Conservation (phyloP, 345 rosid genomes). For the Psidium guajava region DNA sequence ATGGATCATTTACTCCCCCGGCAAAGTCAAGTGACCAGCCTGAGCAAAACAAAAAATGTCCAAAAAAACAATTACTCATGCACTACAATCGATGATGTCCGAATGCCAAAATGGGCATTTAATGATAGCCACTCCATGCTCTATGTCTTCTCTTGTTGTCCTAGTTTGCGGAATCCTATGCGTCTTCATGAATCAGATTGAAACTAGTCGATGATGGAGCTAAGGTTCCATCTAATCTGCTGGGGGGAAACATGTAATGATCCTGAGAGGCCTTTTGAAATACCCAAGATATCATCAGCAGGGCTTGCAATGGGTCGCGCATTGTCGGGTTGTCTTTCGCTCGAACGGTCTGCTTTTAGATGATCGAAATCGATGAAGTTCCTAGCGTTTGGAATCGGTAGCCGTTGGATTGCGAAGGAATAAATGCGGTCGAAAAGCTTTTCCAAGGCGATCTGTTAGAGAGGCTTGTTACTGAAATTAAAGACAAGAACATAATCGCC, state of each 20-base stretch:
- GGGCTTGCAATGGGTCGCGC: background rate
- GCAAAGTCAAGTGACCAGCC: background rate
- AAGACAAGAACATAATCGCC: background rate
- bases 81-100: background rate
- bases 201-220: background rate
- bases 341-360: background rate
- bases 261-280: background rate
- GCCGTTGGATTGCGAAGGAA: background rate
- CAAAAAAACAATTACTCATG: background rate
- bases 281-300: background rate
- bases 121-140: background rate
- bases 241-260: background rate
- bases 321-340: background rate
- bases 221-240: background rate
- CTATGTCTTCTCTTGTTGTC: background rate
- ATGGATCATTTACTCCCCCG: background rate
- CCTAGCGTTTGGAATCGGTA: background rate
- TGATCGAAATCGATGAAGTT: background rate
- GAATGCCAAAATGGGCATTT: background rate
- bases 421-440: background rate
- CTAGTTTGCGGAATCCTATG: background rate
- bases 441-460: background rate
- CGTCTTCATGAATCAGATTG: background rate
- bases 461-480: background rate
- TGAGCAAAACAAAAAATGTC: background rate